Evolutionary conservation across 371 early-diverging fungal species (phyloP), one percentile per base, ranked within the genome.

Genomic region (Mortierella sp.): DNA sequence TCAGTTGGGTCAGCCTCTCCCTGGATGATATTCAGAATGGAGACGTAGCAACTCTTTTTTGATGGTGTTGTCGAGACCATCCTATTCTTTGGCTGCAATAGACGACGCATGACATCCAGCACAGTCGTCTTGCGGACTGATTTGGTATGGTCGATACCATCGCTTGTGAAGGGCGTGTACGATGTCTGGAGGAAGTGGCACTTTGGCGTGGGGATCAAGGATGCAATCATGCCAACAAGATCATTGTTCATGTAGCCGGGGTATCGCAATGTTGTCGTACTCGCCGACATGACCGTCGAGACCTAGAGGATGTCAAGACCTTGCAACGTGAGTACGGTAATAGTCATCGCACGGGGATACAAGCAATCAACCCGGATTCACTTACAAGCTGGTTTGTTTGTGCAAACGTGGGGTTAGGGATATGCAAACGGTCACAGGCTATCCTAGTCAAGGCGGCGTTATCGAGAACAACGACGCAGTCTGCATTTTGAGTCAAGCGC

Each of bases 231-330:
- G 53, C 98, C 94, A 7, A 95, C 94, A 31, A 98, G 84, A 79
- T 99, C 99, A 76, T 97, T 98, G 83, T 98, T 99, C 96, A 98
- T 97, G 80, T 99, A 99, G 50, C 97, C 95, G 9, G 99, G 99
- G 86, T 99, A 99, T 56, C 99, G 89, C 31, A 99, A 80, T 8
- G 99, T 99, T 5, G 94, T 92, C n/a, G 99, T 99, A 73, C 94
- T 93, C 26, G 99, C 97, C 47, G 95, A 91, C 92, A 99, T 98
- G 46, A 99, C 99, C 2, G 99, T 97, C 8, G 99, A 95, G 6
- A 97, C 89, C 90, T 92, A 72, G 24, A 39, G 15, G 37, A 51
- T 28, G 39, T 21, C 19, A 31, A 39, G 34, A 6, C 14, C 30
- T 19, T 9, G 41, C n/a, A n/a, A n/a, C 19, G 47, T 44, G 19